Evolutionary conservation across 176 grass and related monocot genomes (phyloP), one percentile per base, ranked within the genome.

Genomic region (Elymus sibiricus): DNA sequence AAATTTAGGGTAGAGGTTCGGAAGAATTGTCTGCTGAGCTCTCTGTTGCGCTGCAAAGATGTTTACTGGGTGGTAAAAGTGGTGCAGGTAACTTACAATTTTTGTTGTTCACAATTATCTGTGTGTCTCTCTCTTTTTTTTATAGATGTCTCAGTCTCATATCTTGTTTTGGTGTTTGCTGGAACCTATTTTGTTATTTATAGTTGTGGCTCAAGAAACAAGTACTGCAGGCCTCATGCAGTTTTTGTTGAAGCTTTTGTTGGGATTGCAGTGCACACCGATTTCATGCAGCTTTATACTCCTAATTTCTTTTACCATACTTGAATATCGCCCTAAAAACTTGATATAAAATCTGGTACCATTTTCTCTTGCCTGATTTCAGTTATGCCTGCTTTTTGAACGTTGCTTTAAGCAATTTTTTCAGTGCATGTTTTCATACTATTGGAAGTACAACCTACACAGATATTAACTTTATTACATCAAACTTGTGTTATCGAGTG

Each of bases 21-120:
- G 93, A 98, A 89, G 95, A 93, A 75, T 88, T 95, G 37, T 98
- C 95, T 16, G 15, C 85, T 38, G 95, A 95, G 49, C 89, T 98
- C 61, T 93, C 93, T 67, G 85, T 89, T 81, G 87, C 88, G 29
- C 87, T 95, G 47, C 90, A 98, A 85, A 90, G 85, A 95, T 98
- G 95, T 83, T 89, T 98, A 77, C 84, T 98, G 44, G 95, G 95
- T 81, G 91, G 95, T 63, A 98, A 87, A 90, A 98, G 87, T 11
- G 93, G 93, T 22, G 91, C 89, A 98, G 95, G 95, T 98, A 84
- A 89, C 13, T 9, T 69, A 74, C 70, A 82, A 12, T 25, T 81
- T 81, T 40, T 43, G 15, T 83, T 78, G 59, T 47, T 74, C 58
- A n/a, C 60, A n/a, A 31, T 58, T 76, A 42, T 31, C 25, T 49